Percentiles rank a stretch among this genome's conserved stretches.
phyloP scores from a whole-genome alignment of 2,329 filamentous ascomycete genomes.

The Whalleya microplaca region DNA sequence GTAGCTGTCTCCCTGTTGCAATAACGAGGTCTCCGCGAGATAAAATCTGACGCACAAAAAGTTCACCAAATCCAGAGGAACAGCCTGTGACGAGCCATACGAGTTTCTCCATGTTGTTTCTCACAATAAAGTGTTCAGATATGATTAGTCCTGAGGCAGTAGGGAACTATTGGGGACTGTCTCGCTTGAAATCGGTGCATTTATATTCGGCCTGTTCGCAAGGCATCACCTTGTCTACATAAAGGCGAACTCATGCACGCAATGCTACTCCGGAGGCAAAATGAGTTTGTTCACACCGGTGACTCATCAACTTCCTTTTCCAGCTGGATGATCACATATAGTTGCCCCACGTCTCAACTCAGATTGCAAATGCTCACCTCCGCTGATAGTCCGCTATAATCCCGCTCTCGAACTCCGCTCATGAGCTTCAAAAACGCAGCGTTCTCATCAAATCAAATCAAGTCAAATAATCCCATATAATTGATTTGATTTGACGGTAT shows the following conservation, averaged over 20 bases:
- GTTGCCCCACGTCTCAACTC: neutral
- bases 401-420: neutral
- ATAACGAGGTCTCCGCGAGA: constrained; percentile 19
- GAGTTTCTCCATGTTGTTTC: constrained; percentile 14
- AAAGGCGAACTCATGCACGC: neutral
- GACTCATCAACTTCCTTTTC: neutral
- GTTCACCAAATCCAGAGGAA: constrained; percentile 24
- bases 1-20: constrained; percentile 15
- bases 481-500: too few species aligned
- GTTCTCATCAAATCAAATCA: too few species aligned
- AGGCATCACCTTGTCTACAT: neutral
- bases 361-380: neutral
- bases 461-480: too few species aligned
- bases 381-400: neutral
- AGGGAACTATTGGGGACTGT: neutral
- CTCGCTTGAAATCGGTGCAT: neutral
- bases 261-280: neutral
- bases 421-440: neutral
- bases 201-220: neutral
- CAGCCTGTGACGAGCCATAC: constrained; percentile 26
- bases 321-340: neutral
- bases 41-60: constrained; percentile 14
- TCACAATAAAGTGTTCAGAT: neutral
- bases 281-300: neutral
- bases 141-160: neutral